Evolutionary conservation across 768 basidiomycete genomes (phyloP).

Genomic region (Termitomyces sp.): DNA sequence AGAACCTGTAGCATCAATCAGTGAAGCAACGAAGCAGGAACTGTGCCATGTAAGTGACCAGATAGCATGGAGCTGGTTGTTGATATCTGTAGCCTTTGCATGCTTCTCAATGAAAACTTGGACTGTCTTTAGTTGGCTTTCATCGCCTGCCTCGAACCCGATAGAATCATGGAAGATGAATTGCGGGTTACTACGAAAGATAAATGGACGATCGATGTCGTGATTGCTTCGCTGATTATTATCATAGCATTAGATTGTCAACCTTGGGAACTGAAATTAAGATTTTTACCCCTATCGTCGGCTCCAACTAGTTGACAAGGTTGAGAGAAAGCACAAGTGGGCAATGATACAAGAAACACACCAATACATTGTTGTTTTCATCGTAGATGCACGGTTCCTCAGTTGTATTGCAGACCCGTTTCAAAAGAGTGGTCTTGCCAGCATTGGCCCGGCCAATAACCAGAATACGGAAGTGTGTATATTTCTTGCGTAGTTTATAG

Average conservation of each 20-base stretch:
- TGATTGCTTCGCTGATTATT: background rate
- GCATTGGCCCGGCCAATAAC: slow-evolving; percentile 7
- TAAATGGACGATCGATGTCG: background rate
- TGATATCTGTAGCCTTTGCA: background rate
- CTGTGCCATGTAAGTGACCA: background rate
- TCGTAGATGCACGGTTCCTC: background rate
- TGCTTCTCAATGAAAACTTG: background rate
- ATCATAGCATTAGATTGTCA: background rate
- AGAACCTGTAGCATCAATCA: background rate
- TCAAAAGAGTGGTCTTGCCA: slow-evolving; percentile 1
- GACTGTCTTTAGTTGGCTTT: background rate
- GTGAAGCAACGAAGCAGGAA: background rate
- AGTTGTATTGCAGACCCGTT: background rate
- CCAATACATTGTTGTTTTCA: background rate
- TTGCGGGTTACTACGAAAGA: background rate
- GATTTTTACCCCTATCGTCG: background rate
- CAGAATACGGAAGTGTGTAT: slow-evolving; percentile 6
- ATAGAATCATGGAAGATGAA: slow-evolving; percentile 1
- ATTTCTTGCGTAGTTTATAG: background rate
- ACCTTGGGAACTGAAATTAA: background rate
- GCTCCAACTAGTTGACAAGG: background rate
- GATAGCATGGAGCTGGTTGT: background rate
- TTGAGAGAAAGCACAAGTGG: background rate
- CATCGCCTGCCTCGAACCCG: background rate
- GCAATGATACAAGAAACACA: background rate